phyloP scores from a whole-genome alignment of 495 filamentous ascomycete genomes.

The Saxophila tyrrhenica region DNA sequence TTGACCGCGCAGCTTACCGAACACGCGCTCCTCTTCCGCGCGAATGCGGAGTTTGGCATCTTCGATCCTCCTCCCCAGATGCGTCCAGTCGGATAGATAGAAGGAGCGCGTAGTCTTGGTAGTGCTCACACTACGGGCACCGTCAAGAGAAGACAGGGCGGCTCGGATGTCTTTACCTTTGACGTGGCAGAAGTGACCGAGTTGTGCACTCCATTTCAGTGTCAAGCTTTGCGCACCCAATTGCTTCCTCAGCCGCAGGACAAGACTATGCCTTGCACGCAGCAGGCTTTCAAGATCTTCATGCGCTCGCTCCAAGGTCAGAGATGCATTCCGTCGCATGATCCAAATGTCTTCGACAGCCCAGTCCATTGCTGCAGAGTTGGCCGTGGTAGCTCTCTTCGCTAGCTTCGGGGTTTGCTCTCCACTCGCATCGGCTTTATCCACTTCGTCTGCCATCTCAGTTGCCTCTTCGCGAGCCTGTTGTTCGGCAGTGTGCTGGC shows the following conservation, averaged over 20 bases:
- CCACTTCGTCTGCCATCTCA: constrained; percentile 42
- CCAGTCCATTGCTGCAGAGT: constrained; percentile 15
- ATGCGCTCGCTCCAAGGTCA: constrained; percentile 54
- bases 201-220: constrained; percentile 68
- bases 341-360: constrained; percentile 61
- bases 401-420: constrained; percentile 4
- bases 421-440: constrained; percentile 45
- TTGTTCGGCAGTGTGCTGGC: constrained; percentile 66
- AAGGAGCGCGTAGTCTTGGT: constrained; percentile 79
- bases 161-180: constrained; percentile 62
- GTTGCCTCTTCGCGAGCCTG: constrained; percentile 8
- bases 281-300: constrained; percentile 45
- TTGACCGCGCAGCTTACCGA: constrained; percentile 54
- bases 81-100: constrained; percentile 72
- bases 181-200: constrained; percentile 84
- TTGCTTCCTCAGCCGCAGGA: constrained; percentile 44
- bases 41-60: constrained; percentile 62
- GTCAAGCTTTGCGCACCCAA: constrained; percentile 43
- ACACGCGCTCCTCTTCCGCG: constrained; percentile 66
- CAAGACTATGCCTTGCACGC: constrained; percentile 47
- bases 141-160: constrained; percentile 34
- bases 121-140: constrained; percentile 54
- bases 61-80: constrained; percentile 63
- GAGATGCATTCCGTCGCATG: constrained; percentile 66
- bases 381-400: constrained; percentile 1